phyloP scores from a whole-genome alignment of 1,284 basidiomycete genomes.

The Ganoderma resinaceum region DNA sequence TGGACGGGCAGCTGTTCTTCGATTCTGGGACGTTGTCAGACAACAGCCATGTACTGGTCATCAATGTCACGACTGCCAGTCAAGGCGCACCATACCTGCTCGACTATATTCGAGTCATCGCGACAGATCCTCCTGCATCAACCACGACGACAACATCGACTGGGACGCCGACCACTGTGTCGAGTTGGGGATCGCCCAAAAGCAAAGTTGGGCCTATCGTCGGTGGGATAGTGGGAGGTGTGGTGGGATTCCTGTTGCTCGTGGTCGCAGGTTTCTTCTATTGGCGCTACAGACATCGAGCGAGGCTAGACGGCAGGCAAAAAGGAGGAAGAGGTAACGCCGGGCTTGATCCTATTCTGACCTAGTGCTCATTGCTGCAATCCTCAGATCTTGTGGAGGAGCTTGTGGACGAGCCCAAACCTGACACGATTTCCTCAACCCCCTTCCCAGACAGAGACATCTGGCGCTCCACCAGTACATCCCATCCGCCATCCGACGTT shows the following conservation, averaged over 20 bases:
- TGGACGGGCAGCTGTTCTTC: conserved; percentile 19
- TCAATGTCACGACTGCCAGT: conserved; percentile 20
- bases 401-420: conserved; percentile 14
- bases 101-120: conserved; percentile 21
- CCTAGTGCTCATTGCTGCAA: background rate
- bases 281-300: conserved; percentile 20
- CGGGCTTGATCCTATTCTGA: background rate
- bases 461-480: conserved; percentile 8
- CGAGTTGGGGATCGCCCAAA: conserved; percentile 4
- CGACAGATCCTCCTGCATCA: conserved; percentile 7
- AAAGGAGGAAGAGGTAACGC: conserved; percentile 15
- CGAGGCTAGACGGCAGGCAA: conserved; percentile 10
- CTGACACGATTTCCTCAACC: conserved; percentile 7
- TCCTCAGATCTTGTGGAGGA: conserved; percentile 21
- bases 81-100: conserved; percentile 18
- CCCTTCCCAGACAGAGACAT: background rate
- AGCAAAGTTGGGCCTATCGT: conserved; percentile 22
- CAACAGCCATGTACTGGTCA: conserved; percentile 13
- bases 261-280: conserved; percentile 17
- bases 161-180: background rate
- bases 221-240: conserved; percentile 20
- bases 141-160: conserved; percentile 11
- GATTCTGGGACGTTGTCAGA: conserved; percentile 21
- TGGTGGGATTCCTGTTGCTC: conserved; percentile 15
- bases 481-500: conserved; percentile 1